phyloP scores from a whole-genome alignment of 306 rosid genomes.

The Delonix regia region DNA sequence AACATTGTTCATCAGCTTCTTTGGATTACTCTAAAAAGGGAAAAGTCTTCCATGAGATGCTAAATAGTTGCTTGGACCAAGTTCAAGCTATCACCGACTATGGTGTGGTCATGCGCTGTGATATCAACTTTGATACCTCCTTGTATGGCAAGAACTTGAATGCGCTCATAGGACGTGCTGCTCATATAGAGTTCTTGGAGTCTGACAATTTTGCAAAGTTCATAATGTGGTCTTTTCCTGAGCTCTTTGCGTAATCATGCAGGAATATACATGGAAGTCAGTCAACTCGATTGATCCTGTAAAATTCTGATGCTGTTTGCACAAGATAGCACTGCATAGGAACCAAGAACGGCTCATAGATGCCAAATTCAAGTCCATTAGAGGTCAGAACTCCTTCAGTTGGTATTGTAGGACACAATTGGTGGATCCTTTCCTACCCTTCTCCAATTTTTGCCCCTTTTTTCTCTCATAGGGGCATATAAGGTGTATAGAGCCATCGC shows the following conservation, averaged over 20 bases:
- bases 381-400: slow-evolving; percentile 2
- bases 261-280: not conserved
- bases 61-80: slow-evolving; percentile 82
- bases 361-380: slow-evolving; percentile 9
- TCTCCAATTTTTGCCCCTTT: not conserved
- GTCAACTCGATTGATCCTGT: not conserved
- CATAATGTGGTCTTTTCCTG: slow-evolving; percentile 91
- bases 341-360: slow-evolving; percentile 20
- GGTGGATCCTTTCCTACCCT: not conserved
- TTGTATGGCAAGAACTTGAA: slow-evolving; percentile 75
- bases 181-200: slow-evolving; percentile 91
- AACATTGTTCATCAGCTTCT: slow-evolving; percentile 71
- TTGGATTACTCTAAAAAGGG: slow-evolving; percentile 70
- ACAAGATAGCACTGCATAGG: not conserved
- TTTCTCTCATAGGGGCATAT: not conserved
- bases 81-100: slow-evolving; percentile 53
- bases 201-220: slow-evolving; percentile 79
- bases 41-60: slow-evolving; percentile 73
- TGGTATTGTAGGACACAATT: not conserved
- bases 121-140: slow-evolving; percentile 79
- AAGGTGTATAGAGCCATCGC: not conserved
- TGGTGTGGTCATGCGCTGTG: slow-evolving; percentile 85
- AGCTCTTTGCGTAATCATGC: slow-evolving; percentile 58
- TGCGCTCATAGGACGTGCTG: slow-evolving; percentile 83
- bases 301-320: not conserved